These are phyloP conservation scores for Quercus phellos DNA, from an alignment of 331 rosid species.

Conservation along the genomic window DNA sequence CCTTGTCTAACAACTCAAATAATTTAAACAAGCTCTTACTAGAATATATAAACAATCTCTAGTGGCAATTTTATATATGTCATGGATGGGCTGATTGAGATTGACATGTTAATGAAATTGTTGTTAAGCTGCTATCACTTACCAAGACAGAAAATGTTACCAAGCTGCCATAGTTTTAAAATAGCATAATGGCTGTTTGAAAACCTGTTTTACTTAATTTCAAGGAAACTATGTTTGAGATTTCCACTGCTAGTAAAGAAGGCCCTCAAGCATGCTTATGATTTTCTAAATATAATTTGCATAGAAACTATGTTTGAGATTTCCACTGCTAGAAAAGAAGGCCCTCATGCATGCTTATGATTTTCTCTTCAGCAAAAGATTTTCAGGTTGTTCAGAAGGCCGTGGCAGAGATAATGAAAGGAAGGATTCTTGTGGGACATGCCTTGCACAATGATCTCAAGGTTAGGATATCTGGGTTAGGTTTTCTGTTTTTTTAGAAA, in stretches of 20 bases:
- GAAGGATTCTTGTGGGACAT: slow-evolving; percentile 87
- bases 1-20: background rate
- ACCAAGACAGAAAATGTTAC: too few species aligned
- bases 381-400: slow-evolving; percentile 65
- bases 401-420: slow-evolving; percentile 75
- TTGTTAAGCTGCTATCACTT: too few species aligned
- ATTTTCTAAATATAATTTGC: background rate
- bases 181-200: background rate
- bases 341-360: slow-evolving; percentile 8
- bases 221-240: background rate
- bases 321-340: slow-evolving; percentile 3
- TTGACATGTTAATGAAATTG: background rate
- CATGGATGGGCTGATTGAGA: background rate
- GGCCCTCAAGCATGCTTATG: slow-evolving; percentile 6
- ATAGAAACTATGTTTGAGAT: background rate
- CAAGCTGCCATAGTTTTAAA: background rate
- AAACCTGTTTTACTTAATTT: background rate
- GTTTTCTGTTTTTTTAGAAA: background rate
- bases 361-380: slow-evolving; percentile 60
- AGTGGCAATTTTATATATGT: background rate
- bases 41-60: background rate
- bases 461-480: slow-evolving; percentile 44
- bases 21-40: background rate
- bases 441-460: slow-evolving; percentile 87
- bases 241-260: slow-evolving; percentile 1